Evolutionary conservation across 2,329 filamentous ascomycete species (phyloP), one percentile per base, ranked within the genome.

Genomic region (Spiromastix sp.): DNA sequence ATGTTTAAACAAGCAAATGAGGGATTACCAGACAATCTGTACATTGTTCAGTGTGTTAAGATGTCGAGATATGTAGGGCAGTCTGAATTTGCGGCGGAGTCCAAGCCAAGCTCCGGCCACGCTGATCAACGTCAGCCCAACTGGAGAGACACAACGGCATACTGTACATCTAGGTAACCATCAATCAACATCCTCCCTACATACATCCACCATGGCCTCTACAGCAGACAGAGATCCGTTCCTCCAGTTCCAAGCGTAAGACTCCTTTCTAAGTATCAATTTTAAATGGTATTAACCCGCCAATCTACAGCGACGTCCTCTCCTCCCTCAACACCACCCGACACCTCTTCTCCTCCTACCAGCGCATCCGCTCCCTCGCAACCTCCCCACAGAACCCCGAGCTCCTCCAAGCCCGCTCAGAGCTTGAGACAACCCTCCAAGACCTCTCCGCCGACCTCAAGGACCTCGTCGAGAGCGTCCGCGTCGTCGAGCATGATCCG

Each of bases 331-430:
- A 81, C 46, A 77, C 76, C 10, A 82, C 85, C 35, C 81, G 89
- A 7, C 80, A 87, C 34, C 78, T 95, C 38, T 95, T 95, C 70
- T 79, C 83, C 44, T 95, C 87, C 11, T 98, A 94, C 67, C 74
- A 94, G 28, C 89, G 91, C 55, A 98, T 98, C 64, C 85, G 86
- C 54, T 91, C 86, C 30, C 79, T 93, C 17, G 74, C 79, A 40
- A 79, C 79, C 26, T 72, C 75, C 6, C 64, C 79, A 10, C 69
- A 70, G 28, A 87, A 84, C 12, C 86, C 85, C 9, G 75, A 80
- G 56, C 71, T 79, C 12, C 59, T 68, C 29, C 74, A 79, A 63
- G 70, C 76, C 4, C 73, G 75, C 38, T 57, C 61, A 28, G 91
- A 98, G 57, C 84, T 98, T 40, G 75, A 83, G 53, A 77, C 81